Percentiles rank a stretch among this genome's conserved stretches.
Conservation (phyloP, 345 rosid species). For the Pistacia atlantica region DNA sequence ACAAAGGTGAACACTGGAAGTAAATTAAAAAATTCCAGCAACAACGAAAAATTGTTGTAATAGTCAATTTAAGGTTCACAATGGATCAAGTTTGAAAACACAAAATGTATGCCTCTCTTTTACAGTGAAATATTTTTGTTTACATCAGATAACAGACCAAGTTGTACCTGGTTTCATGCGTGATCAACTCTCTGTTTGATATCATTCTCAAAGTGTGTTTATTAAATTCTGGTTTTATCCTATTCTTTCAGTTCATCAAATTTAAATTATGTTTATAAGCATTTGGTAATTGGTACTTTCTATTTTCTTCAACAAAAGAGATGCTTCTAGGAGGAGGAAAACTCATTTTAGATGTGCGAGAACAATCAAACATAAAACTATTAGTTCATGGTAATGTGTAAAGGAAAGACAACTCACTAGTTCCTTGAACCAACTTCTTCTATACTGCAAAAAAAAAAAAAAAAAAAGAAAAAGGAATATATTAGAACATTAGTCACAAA, state of each 20-base stretch:
- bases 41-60: neutral
- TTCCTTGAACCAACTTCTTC: slow-evolving; percentile 43
- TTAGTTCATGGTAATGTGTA: neutral
- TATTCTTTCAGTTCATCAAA: neutral
- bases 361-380: neutral
- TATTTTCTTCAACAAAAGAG: neutral
- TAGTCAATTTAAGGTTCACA: neutral
- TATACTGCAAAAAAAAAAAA: slow-evolving; percentile 39
- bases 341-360: neutral
- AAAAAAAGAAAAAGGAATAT: neutral
- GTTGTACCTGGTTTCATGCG: neutral
- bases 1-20: neutral
- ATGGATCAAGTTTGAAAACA: neutral
- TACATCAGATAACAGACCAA: neutral
- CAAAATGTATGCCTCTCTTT: too few species aligned
- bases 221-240: neutral
- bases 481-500: slow-evolving; percentile 7
- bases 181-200: neutral
- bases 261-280: neutral
- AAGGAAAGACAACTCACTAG: slow-evolving; percentile 36
- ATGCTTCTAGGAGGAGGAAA: neutral
- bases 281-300: neutral
- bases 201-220: neutral
- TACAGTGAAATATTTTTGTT: too few species aligned
- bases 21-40: neutral